A percentile compares a stretch with the other conserved stretches of the same genome.
Conservation (phyloP, 2,329 filamentous ascomycete genomes). For the Fusarium sp. region DNA sequence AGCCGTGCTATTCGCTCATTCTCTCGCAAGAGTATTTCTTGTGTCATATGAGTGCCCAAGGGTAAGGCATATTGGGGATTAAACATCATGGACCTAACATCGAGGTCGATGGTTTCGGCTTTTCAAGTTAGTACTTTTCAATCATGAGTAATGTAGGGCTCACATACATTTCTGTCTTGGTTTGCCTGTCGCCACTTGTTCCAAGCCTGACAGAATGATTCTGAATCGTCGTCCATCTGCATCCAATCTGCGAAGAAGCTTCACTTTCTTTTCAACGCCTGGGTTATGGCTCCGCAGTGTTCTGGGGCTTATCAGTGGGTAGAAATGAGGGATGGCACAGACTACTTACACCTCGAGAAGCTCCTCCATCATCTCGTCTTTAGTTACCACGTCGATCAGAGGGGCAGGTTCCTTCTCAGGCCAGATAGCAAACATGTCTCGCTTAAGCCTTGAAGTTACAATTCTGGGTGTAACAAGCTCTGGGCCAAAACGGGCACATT, state of each 20-base stretch:
- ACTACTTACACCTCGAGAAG: slow-evolving; percentile 44
- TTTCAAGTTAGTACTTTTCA: slow-evolving; percentile 9
- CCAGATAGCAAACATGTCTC: slow-evolving; percentile 48
- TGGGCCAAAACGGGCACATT: slow-evolving; percentile 44
- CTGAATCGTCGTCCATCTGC: slow-evolving; percentile 44
- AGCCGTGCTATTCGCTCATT: slow-evolving; percentile 49
- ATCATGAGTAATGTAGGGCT: background rate
- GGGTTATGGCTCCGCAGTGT: slow-evolving; percentile 33
- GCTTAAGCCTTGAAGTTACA: slow-evolving; percentile 21
- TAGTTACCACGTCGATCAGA: slow-evolving; percentile 48
- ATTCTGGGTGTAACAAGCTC: slow-evolving; percentile 45
- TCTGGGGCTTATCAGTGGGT: slow-evolving; percentile 19
- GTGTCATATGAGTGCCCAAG: slow-evolving; percentile 15
- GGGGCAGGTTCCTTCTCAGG: slow-evolving; percentile 43
- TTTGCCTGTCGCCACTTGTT: slow-evolving; percentile 31
- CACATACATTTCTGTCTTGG: slow-evolving; percentile 41
- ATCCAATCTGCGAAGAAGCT: slow-evolving; percentile 46
- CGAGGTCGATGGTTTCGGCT: slow-evolving; percentile 49
- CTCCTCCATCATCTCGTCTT: slow-evolving; percentile 50
- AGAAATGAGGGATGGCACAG: too few relatives aligned
- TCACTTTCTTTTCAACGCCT: slow-evolving; percentile 40
- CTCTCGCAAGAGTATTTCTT: slow-evolving; percentile 47
- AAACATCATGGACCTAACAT: slow-evolving; percentile 44
- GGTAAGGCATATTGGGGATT: slow-evolving; percentile 49
- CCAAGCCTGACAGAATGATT: slow-evolving; percentile 42